Conservation (phyloP, 768 basidiomycete genomes). For the Cantharellus anzutake region DNA sequence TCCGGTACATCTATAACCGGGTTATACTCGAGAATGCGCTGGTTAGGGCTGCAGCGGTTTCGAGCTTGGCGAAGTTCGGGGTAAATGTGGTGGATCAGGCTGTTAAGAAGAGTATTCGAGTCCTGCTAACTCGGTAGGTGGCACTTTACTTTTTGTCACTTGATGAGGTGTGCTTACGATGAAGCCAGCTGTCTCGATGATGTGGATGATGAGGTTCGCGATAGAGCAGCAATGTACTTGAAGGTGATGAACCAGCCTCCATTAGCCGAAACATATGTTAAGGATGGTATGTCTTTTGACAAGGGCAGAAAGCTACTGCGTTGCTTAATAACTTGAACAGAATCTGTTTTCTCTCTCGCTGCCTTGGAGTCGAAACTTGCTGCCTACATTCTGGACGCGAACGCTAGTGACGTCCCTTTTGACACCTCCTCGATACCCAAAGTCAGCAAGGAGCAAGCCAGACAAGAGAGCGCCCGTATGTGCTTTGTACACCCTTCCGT, state of each 20-base stretch:
- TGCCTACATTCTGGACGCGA: conserved; percentile 77
- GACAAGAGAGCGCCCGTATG: conserved; percentile 75
- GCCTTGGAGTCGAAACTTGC: conserved; percentile 82
- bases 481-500: conserved; percentile 1
- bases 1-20: conserved; percentile 98
- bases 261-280: conserved; percentile 73
- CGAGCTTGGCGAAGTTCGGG: conserved; percentile 91
- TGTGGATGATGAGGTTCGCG: conserved; percentile 96
- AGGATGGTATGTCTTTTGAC: conserved; percentile 48
- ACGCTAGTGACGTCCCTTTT: conserved; percentile 53
- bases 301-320: not conserved
- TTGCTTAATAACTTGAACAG: conserved; percentile 23
- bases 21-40: conserved; percentile 97
- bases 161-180: not conserved
- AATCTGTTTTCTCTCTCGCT: conserved; percentile 83
- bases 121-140: conserved; percentile 62
- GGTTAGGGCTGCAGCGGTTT: conserved; percentile 89
- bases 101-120: conserved; percentile 70
- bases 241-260: conserved; percentile 60
- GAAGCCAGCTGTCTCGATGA: conserved; percentile 74
- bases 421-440: conserved; percentile 77
- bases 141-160: not conserved
- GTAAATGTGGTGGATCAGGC: conserved; percentile 63
- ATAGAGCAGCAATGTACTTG: conserved; percentile 90
- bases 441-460: conserved; percentile 82